Conservation (phyloP, 2,329 filamentous ascomycete species). For the Aspergillus niger region DNA sequence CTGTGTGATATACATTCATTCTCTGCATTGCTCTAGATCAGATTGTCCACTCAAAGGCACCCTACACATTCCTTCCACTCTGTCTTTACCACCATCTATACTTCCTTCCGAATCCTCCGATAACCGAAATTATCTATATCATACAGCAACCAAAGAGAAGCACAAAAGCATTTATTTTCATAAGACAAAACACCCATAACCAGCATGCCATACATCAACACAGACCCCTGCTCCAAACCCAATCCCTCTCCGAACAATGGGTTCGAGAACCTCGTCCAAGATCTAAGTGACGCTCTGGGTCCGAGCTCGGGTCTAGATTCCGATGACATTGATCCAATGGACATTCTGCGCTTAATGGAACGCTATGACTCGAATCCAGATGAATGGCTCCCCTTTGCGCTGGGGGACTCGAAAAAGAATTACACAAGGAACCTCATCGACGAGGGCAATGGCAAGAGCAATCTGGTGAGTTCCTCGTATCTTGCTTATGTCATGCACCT, state of each 20-base stretch:
- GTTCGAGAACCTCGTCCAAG: constrained; percentile 71
- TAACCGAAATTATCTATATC: not conserved
- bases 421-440: constrained; percentile 92
- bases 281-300: constrained; percentile 74
- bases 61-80: not conserved
- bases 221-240: constrained; percentile 13
- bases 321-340: constrained; percentile 73
- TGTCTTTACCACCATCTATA: not conserved
- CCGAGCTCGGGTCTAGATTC: constrained; percentile 80
- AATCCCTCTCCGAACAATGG: constrained; percentile 21
- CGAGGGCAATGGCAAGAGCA: constrained; percentile 80
- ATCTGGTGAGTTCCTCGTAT: constrained; percentile 57
- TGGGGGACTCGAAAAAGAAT: constrained; percentile 67
- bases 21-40: no score
- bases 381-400: constrained; percentile 75
- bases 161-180: not conserved
- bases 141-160: not conserved
- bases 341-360: constrained; percentile 72
- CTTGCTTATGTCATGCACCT: not conserved
- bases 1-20: not conserved
- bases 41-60: not conserved
- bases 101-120: not conserved
- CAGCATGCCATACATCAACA: constrained; percentile 39
- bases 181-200: not conserved
- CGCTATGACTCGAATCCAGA: constrained; percentile 67